Conservation (phyloP, 768 basidiomycete species). For the Serendipita indica region DNA sequence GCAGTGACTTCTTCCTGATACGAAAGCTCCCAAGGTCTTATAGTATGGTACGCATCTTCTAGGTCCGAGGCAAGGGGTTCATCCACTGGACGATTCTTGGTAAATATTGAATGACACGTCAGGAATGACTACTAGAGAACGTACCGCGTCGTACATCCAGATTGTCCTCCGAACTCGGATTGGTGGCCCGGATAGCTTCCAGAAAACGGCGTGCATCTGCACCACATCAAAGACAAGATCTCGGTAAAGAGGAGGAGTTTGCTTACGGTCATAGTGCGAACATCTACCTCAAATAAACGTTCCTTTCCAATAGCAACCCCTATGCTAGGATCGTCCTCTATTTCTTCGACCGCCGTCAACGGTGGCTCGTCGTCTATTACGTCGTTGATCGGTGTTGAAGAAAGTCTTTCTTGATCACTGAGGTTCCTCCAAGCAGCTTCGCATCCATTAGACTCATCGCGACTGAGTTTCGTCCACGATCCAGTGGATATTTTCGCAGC, state of each 20-base stretch:
- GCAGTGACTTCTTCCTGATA: constrained; percentile 27
- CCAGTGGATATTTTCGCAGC: not conserved
- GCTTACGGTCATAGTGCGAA: constrained; percentile 18
- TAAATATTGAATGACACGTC: not conserved
- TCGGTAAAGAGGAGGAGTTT: not conserved
- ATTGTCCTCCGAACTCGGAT: constrained; percentile 26
- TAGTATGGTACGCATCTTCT: constrained; percentile 25
- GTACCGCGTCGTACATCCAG: constrained; percentile 27
- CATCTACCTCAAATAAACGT: constrained; percentile 21
- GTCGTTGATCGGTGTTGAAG: not conserved
- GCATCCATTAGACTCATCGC: constrained; percentile 18
- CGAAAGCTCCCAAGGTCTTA: constrained; percentile 25
- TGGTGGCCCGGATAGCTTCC: constrained; percentile 25
- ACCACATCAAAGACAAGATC: not conserved
- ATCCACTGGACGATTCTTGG: constrained; percentile 24
- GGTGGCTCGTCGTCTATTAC: constrained; percentile 4
- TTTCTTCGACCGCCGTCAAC: constrained; percentile 13
- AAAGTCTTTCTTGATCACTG: constrained; percentile 12
- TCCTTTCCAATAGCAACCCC: constrained; percentile 19
- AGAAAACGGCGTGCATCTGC: constrained; percentile 27
- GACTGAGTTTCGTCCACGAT: not conserved
- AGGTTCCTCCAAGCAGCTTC: constrained; percentile 19
- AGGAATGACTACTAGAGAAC: not conserved
- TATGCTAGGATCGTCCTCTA: constrained; percentile 15
- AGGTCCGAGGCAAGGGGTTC: constrained; percentile 25